Percentiles rank a stretch among this genome's conserved stretches.
Conservation (phyloP, 192 early-diverging fungal genomes). For the Dissophora globulifera region DNA sequence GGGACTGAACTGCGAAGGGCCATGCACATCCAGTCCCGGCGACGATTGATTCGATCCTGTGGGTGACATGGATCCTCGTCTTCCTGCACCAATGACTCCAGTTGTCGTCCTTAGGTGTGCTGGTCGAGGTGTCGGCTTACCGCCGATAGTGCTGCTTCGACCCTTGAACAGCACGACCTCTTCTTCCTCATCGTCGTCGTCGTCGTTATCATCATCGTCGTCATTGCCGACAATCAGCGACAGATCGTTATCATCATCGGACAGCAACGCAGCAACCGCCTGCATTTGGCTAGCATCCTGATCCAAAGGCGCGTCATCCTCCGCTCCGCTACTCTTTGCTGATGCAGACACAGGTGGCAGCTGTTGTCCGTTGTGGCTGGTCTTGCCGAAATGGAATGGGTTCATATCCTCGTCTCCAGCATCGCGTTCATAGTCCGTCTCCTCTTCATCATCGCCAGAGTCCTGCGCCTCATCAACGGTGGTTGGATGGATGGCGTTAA, state of each 20-base stretch:
- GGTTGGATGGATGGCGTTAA: slow-evolving; percentile 1
- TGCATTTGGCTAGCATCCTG: slow-evolving; percentile 33
- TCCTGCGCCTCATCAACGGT: background rate
- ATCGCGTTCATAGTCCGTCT: slow-evolving; percentile 41
- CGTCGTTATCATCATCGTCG: slow-evolving; percentile 37
- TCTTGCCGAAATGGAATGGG: slow-evolving; percentile 18
- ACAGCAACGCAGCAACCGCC: slow-evolving; percentile 38
- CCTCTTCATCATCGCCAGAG: slow-evolving; percentile 21
- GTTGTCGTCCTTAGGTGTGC: slow-evolving; percentile 42
- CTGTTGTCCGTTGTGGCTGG: background rate
- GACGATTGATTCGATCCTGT: slow-evolving; percentile 38
- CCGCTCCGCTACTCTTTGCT: background rate
- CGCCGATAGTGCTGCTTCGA: slow-evolving; percentile 24
- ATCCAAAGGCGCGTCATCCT: slow-evolving; percentile 1
- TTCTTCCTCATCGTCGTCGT: slow-evolving; percentile 54
- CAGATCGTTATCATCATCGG: slow-evolving; percentile 47
- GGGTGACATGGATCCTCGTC: slow-evolving; percentile 37
- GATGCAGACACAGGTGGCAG: background rate
- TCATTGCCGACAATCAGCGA: slow-evolving; percentile 45
- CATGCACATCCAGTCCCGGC: slow-evolving; percentile 33
- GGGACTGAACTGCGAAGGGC: slow-evolving; percentile 2
- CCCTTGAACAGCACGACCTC: slow-evolving; percentile 59
- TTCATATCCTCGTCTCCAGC: slow-evolving; percentile 37
- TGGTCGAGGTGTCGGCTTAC: slow-evolving; percentile 37
- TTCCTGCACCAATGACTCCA: slow-evolving; percentile 39